Conservation (phyloP, 129 eudicot species). For the Ambrosia trifida region DNA sequence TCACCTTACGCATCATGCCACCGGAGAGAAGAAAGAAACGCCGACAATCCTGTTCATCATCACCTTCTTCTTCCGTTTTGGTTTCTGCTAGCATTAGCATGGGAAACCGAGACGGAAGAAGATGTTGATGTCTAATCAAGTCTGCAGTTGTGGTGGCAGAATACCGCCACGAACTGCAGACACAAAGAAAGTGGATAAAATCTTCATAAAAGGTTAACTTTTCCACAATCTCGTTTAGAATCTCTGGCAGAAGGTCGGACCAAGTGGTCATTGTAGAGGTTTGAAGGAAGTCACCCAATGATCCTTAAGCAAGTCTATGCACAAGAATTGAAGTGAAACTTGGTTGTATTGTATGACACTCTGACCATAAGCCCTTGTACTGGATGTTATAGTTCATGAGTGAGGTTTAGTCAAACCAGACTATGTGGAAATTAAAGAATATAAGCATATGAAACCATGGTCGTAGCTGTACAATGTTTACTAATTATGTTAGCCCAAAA, state of each 20-base stretch:
- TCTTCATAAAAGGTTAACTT: constrained; percentile 29
- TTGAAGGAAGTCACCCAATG: too few species aligned
- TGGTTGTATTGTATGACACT: not conserved
- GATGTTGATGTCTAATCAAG: not conserved
- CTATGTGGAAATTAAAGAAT: not conserved
- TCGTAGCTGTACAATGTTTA: constrained; percentile 5
- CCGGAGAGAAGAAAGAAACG: constrained; percentile 24
- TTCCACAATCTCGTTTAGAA: constrained; percentile 21
- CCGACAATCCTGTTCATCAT: not conserved
- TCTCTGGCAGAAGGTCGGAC: constrained; percentile 29
- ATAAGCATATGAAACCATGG: not conserved
- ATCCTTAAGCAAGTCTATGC: not conserved
- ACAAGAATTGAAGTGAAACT: not conserved
- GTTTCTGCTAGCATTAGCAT: constrained; percentile 29
- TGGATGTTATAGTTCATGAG: too few species aligned
- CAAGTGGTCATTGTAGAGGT: constrained; percentile 16
- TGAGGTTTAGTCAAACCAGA: not conserved
- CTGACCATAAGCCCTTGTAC: too few species aligned
- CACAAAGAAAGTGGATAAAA: constrained; percentile 27
- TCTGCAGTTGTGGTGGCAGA: constrained; percentile 9
- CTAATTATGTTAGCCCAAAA: not conserved
- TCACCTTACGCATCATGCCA: constrained; percentile 22
- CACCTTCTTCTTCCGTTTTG: constrained; percentile 5
- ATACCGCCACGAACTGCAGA: constrained; percentile 33
- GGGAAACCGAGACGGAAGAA: constrained; percentile 32